These are phyloP conservation scores for Botrytis sinoallii DNA, from an alignment of 2,329 filamentous ascomycete genomes.

Conservation along the genomic window DNA sequence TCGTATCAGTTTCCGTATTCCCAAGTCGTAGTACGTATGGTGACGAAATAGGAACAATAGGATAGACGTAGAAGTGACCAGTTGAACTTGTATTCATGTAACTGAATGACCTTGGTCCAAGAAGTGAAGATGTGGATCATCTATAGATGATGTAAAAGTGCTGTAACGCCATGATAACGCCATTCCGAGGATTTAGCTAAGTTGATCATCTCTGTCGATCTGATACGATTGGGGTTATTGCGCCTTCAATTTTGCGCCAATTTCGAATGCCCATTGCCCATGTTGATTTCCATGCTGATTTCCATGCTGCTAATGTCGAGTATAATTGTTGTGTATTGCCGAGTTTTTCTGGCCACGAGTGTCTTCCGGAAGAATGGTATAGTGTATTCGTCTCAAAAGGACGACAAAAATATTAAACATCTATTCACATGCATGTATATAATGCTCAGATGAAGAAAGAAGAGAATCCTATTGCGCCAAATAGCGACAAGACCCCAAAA, in stretches of 20 bases:
- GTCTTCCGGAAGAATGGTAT: not conserved
- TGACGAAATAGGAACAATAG: not conserved
- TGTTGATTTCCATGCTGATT: not conserved
- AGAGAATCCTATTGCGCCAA: slow-evolving; percentile 3
- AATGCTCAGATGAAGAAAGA: slow-evolving; percentile 3
- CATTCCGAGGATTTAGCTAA: not conserved
- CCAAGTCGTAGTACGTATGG: not conserved
- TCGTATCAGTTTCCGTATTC: not conserved
- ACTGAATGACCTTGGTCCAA: not conserved
- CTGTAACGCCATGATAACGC: not conserved
- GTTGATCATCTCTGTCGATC: not conserved
- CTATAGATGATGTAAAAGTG: not conserved
- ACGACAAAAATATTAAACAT: not conserved
- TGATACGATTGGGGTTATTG: not conserved
- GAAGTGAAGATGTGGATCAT: not conserved
- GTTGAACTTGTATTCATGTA: not conserved
- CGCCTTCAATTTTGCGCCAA: not conserved
- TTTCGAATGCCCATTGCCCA: not conserved
- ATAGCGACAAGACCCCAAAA: not conserved
- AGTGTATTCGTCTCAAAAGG: not conserved
- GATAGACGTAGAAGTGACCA: not conserved
- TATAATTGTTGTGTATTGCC: not conserved
- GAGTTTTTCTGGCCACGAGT: not conserved
- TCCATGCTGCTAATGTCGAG: not conserved
- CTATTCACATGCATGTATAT: not conserved